Base-by-base conservation (phyloP, 352 stramenopile species). In the Detonula confervacea region DNA sequence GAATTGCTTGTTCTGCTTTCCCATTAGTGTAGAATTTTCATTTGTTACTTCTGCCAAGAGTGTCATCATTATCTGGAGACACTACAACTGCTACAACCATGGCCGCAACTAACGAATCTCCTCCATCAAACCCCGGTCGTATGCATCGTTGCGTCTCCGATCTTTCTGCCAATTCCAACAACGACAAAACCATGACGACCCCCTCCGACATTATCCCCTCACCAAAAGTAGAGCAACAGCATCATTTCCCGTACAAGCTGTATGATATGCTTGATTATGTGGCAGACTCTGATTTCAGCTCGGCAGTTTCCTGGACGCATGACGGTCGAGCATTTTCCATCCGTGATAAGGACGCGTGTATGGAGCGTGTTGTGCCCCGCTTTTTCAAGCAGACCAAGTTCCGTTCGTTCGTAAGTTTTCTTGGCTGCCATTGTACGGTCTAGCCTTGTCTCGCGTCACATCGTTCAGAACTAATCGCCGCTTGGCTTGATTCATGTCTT, bases 321-420 rank as follows among this genome's bases (percentile, higher is more conserved):
- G 37, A 80, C 59, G 82, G 81, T 11, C 47, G 37, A n/a, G 47
- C 65, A 12, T 91, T 91, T 47, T 65, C 44, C 6, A 77, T 91
- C 59, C 72, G 78, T 29, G 59, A 87, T 24, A 77, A 79, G 39
- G 72, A 89, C 16, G 27, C 27, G 12, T 84, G 89, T 24, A 77
- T 83, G 29, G 68, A 80, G 8, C 18, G 83, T 22, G 74, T 91
- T 51, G 55, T 83, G n/a, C 86, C 86, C 3, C 55, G 47, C 11
- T 90, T 86, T 59, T 91, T 87, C 75, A 88, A 87, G 35, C 60
- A 77, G 25, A 87, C 80, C 9, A 82, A 88, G 35, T 90, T 84
- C 63, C 77, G 79, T 51, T 89, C 80, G 4, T 90, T 91, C 55
- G 67, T 74, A 73, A 74, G 74, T 70, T 37, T 37, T 37, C 8